Percentiles rank a stretch among this genome's conserved stretches.
Evolutionary conservation across 768 basidiomycete genomes (phyloP).

Genomic region (Chalciporus pseudorubinellus): DNA sequence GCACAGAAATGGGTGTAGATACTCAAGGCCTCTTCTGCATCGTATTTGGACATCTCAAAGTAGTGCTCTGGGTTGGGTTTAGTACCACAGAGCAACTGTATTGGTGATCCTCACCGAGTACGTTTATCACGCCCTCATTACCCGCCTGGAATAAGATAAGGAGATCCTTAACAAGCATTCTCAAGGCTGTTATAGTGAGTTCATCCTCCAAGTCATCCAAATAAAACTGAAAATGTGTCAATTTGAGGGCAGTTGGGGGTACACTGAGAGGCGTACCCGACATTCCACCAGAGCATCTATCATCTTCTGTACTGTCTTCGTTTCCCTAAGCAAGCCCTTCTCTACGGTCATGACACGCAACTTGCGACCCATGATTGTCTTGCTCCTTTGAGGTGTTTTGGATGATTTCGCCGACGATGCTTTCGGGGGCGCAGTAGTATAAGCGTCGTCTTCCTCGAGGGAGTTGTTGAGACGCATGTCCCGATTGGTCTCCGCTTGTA

Average conservation of each 20-base stretch:
- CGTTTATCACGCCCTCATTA: constrained; percentile 90
- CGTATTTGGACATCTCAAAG: constrained; percentile 96
- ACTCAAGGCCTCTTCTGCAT: constrained; percentile 77
- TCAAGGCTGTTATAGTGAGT: constrained; percentile 79
- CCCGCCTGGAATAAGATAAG: constrained; percentile 94
- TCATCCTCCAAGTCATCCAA: constrained; percentile 92
- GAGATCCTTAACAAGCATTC: constrained; percentile 95
- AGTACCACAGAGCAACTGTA: constrained; percentile 5
- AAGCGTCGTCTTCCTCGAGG: constrained; percentile 56
- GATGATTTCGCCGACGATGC: constrained; percentile 33
- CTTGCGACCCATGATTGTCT: constrained; percentile 80
- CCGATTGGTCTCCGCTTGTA: constrained; percentile 91
- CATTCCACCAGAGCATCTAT: constrained; percentile 87
- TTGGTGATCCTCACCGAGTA: constrained; percentile 56
- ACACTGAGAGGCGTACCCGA: constrained; percentile 54
- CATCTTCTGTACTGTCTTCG: constrained; percentile 85
- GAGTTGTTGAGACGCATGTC: constrained; percentile 67
- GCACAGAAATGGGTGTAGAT: constrained; percentile 95
- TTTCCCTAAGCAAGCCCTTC: constrained; percentile 91
- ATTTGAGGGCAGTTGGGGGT: background rate
- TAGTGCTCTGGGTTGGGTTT: constrained; percentile 70
- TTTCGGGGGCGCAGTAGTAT: constrained; percentile 29
- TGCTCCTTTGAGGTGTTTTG: constrained; percentile 54
- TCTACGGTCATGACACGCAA: constrained; percentile 91
- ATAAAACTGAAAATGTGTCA: constrained; percentile 65